phyloP scores from a whole-genome alignment of 768 basidiomycete species.

The Tremella yokohamensis region DNA sequence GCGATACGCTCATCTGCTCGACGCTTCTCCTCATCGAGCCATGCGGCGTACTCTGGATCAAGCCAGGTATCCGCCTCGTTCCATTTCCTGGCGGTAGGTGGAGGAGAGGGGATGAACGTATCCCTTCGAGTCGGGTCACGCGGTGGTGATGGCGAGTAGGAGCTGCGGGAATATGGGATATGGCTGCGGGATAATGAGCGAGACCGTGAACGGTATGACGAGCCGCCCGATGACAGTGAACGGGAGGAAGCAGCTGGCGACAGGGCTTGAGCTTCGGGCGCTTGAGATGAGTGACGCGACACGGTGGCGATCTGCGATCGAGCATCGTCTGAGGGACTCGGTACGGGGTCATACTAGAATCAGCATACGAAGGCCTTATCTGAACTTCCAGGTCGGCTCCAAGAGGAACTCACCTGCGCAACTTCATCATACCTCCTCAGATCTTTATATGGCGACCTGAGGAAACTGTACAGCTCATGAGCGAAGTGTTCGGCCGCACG shows the following conservation, averaged over 20 bases:
- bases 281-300: too few species aligned
- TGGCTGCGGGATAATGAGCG: slow-evolving; percentile 12
- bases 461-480: slow-evolving; percentile 85
- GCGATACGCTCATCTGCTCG: slow-evolving; percentile 22
- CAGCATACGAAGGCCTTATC: neutral
- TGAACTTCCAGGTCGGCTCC: neutral
- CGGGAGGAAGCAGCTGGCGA: slow-evolving; percentile 4
- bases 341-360: slow-evolving; percentile 39
- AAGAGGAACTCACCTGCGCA: slow-evolving; percentile 62
- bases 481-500: slow-evolving; percentile 87
- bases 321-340: neutral
- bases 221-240: neutral
- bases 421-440: slow-evolving; percentile 73
- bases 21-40: slow-evolving; percentile 24
- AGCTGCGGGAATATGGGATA: slow-evolving; percentile 5
- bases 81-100: slow-evolving; percentile 27
- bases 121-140: slow-evolving; percentile 31
- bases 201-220: slow-evolving; percentile 4
- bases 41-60: slow-evolving; percentile 35
- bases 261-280: neutral
- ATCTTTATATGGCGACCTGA: slow-evolving; percentile 83
- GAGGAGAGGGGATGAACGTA: slow-evolving; percentile 29
- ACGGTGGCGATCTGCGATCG: too few species aligned
- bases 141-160: slow-evolving; percentile 5
- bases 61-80: slow-evolving; percentile 38